Base-by-base conservation (phyloP, 352 stramenopile genomes). In the Blastocystis hominis region DNA sequence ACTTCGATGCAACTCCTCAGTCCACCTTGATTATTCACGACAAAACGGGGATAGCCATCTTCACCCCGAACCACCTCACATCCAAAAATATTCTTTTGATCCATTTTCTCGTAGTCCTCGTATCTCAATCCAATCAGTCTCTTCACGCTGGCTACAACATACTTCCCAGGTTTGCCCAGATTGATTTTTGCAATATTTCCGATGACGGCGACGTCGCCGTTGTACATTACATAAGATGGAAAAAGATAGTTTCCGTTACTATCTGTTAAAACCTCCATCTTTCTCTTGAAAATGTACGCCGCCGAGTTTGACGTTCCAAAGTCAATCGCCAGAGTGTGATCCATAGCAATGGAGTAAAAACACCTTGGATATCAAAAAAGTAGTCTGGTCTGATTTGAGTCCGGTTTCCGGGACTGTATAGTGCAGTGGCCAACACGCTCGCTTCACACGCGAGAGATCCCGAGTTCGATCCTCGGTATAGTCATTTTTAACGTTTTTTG, bases 401-500 rank as follows among this genome's bases (percentile, higher is more conserved):
- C 4, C 0, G 15, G 24, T 17, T 38, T n/a, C 9, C 56, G 1
- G 56, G 66, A 77, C 66, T 77, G 66, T 77, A 77, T 77, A 77
- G 66, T 77, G 66, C 66, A 77, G 66, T 77, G 66, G 66, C 66
- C 55, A 77, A 77, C 66, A 77, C 66, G 66, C 66, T 77, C 66
- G 66, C 66, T 40, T 77, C 34, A 77, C 66, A 77, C 66, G 66
- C 66, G 66, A 77, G 66, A 77, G 66, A 77, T 77, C 66, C 66
- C 66, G 66, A 77, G 66, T 77, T 77, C 66, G 66, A 77, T 30
- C 66, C 66, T 77, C 66, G 66, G 66, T 77, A 77, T 77, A 77
- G 66, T 77, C 66, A 77, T 77, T 56, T 77, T 77, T 77, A 24
- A 46, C 24, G 24, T 47, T 75, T 47, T 75, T 15, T 75, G 15